These are phyloP conservation scores for Termitomyces sp. DNA, from an alignment of 768 basidiomycete species.

Conservation along the genomic window DNA sequence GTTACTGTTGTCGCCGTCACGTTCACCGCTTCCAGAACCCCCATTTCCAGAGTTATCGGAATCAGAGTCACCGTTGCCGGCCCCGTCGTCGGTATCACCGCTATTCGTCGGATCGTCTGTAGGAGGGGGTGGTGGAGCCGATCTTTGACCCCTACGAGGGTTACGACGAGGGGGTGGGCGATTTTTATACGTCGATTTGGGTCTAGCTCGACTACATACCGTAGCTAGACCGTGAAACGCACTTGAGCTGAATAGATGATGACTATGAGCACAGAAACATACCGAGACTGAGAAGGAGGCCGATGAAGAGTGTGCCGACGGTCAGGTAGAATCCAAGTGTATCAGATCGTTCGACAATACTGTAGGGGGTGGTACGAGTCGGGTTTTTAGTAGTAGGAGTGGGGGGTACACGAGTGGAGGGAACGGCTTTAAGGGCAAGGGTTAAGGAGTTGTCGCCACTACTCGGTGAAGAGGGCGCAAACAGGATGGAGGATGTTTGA, in stretches of 20 bases:
- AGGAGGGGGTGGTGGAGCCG: background rate
- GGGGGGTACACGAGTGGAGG: too few species aligned
- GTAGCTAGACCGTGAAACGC: background rate
- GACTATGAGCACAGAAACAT: background rate
- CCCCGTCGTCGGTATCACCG: background rate
- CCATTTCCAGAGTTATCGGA: background rate
- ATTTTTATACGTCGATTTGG: background rate
- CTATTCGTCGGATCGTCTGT: background rate
- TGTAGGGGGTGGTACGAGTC: background rate
- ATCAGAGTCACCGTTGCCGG: background rate
- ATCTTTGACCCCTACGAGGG: background rate
- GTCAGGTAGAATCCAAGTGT: background rate
- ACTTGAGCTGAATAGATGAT: background rate
- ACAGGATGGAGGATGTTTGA: background rate
- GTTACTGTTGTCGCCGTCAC: background rate
- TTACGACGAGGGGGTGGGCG: background rate
- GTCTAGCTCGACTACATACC: background rate
- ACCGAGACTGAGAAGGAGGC: background rate
- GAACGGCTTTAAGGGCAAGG: background rate
- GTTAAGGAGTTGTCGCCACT: background rate
- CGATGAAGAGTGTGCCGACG: background rate
- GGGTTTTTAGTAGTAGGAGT: background rate
- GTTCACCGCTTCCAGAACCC: background rate
- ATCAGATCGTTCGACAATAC: background rate
- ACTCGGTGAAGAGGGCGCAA: background rate